Evolutionary conservation across 164 flowering plant genomes (phyloP), one percentile per base, ranked within the genome.

Genomic region (Berberis thunbergii): DNA sequence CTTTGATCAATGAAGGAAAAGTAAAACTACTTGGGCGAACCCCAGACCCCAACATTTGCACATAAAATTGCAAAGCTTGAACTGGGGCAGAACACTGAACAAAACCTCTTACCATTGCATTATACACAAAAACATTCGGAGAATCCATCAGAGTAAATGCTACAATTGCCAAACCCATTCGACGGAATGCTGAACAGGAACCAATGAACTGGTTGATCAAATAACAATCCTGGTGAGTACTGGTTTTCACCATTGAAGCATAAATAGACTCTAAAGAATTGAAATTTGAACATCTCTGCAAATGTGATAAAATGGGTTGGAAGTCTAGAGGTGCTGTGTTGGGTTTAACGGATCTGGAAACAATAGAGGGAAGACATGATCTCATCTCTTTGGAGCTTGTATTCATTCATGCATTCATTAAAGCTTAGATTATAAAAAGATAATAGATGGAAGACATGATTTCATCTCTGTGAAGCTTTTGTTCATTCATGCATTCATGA

Each of bases 1-100:
- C 91, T 61, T 89, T 91, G 45, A 84, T 62, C 62, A 89, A 59
- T 2, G 95, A 73, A 1, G 92, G 70, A 71, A 87, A 84, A 2
- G 95, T 84, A 60, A 76, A 91, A 64, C 94, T 87, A 2, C 81
- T 73, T 0, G 92, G 89, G 6, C 10, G 49, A 5, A 87, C 75
- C 38, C 61, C 53, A 46, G 62, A 67, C 59, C 72, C 73, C 68
- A 76, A 56, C 90, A 88, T 82, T 6, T 64, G 42, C 8, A 71
- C 10, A 62, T 81, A 88, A 13, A 69, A 66, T 9, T 70, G 61
- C 6, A 84, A 65, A 12, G 84, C 87, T 52, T 66, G 60, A 59
- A 62, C 2, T 1, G 94, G 86, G 6, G 53, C 58, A 61, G 45
- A 55, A 62, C 85, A 77, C 10, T 64, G 70, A 41, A 80, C 75